phyloP scores from a whole-genome alignment of 2,329 filamentous ascomycete genomes.

The Cytospora piceicola region DNA sequence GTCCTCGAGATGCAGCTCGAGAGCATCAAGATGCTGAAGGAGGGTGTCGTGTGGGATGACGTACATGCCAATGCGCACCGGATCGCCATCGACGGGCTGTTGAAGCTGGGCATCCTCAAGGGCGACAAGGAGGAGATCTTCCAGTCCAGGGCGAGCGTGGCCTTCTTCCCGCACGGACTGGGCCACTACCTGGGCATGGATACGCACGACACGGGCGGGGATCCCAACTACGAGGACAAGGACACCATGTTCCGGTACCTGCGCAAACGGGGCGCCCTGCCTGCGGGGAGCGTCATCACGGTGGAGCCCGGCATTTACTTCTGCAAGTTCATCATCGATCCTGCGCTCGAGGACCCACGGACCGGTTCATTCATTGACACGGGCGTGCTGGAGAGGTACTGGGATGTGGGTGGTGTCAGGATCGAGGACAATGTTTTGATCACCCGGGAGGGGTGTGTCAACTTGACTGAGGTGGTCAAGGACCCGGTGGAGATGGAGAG shows the following conservation, averaged over 20 bases:
- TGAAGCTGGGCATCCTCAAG: slow-evolving; percentile 74
- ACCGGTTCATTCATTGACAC: slow-evolving; percentile 78
- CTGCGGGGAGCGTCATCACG: slow-evolving; percentile 82
- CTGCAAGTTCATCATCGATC: slow-evolving; percentile 83
- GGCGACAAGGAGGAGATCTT: slow-evolving; percentile 73
- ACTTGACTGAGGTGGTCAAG: slow-evolving; percentile 68
- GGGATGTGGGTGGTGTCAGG: slow-evolving; percentile 78
- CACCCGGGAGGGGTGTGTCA: slow-evolving; percentile 63
- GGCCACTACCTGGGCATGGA: slow-evolving; percentile 93
- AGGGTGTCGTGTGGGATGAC: slow-evolving; percentile 78
- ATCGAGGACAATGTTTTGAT: slow-evolving; percentile 69
- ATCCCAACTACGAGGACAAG: slow-evolving; percentile 75
- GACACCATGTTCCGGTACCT: slow-evolving; percentile 89
- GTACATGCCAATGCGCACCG: slow-evolving; percentile 80
- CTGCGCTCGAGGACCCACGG: slow-evolving; percentile 73
- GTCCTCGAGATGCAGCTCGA: slow-evolving; percentile 86
- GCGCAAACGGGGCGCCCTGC: slow-evolving; percentile 74
- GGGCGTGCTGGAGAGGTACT: slow-evolving; percentile 75
- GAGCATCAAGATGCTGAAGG: slow-evolving; percentile 72
- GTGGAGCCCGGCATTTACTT: slow-evolving; percentile 97
- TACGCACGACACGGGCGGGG: slow-evolving; percentile 84
- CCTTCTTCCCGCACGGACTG: slow-evolving; percentile 68
- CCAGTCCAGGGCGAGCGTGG: slow-evolving; percentile 76
- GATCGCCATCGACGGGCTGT: slow-evolving; percentile 79
- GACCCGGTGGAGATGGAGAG: slow-evolving; percentile 61